Evolutionary conservation across 768 basidiomycete species (phyloP).

Genomic region (Auricularia cornea): DNA sequence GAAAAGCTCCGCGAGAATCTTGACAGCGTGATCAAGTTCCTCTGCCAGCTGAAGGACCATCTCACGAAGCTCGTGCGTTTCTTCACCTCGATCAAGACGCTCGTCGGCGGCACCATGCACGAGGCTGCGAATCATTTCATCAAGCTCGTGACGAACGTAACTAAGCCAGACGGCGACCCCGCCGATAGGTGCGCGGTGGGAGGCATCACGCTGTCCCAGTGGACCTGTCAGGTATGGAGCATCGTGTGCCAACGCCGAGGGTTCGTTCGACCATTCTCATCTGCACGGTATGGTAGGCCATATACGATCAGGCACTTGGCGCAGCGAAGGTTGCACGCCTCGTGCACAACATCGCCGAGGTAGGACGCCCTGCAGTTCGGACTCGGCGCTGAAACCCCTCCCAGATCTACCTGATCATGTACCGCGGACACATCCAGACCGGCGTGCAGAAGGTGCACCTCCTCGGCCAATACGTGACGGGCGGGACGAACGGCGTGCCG

Average conservation of each 20-base stretch:
- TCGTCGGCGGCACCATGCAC: background rate
- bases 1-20: background rate
- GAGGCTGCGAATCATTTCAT: background rate
- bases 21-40: background rate
- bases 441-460: background rate
- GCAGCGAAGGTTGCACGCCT: background rate
- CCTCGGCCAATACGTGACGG: background rate
- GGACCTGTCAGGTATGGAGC: too few relatives aligned
- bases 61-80: background rate
- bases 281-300: background rate
- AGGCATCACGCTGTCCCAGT: too few relatives aligned
- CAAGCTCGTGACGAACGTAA: background rate
- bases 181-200: background rate
- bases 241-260: too few relatives aligned
- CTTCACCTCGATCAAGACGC: background rate
- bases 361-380: background rate
- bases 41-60: background rate
- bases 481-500: too few relatives aligned
- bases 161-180: background rate
- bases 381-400: background rate
- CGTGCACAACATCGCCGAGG: background rate
- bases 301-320: background rate
- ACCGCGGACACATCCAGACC: background rate
- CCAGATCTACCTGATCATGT: constrained; percentile 1
- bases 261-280: background rate